Evolutionary conservation across 495 filamentous ascomycete genomes (phyloP).

Genomic region (Glonium stellatum): DNA sequence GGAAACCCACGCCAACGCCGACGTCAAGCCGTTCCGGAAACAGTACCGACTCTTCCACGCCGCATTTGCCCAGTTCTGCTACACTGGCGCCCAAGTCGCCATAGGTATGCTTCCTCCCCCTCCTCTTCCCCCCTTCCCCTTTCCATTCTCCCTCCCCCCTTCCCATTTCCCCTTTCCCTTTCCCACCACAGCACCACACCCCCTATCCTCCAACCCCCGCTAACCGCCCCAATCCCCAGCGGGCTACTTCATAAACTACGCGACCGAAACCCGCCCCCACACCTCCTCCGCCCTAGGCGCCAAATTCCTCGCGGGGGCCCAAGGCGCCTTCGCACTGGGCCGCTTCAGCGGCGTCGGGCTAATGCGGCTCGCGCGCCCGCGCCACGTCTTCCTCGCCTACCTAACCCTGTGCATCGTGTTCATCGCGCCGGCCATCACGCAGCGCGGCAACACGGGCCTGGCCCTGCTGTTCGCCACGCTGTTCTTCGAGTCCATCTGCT

Average conservation of each 20-base stretch:
- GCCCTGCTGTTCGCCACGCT: conserved; percentile 50
- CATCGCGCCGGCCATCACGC: conserved; percentile 30
- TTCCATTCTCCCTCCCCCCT: too few relatives aligned
- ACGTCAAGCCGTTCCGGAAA: conserved; percentile 34
- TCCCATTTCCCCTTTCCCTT: too few relatives aligned
- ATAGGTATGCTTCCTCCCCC: conserved; percentile 20
- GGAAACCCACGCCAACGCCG: conserved; percentile 27
- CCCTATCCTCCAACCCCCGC: too few relatives aligned
- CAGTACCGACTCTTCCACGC: background rate
- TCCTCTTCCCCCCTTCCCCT: too few relatives aligned
- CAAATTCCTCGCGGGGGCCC: conserved; percentile 49
- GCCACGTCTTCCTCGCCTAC: conserved; percentile 45
- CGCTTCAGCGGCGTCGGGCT: conserved; percentile 44
- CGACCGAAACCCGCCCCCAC: conserved; percentile 39
- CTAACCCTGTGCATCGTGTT: conserved; percentile 35
- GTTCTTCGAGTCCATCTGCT: conserved; percentile 58
- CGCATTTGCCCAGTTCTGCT: background rate
- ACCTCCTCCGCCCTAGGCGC: conserved; percentile 39
- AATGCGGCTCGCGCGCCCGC: conserved; percentile 48
- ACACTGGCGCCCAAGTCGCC: background rate
- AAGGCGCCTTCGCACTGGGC: conserved; percentile 51
- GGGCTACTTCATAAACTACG: conserved; percentile 50
- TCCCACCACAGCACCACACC: too few relatives aligned
- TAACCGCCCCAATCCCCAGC: too few relatives aligned
- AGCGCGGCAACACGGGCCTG: conserved; percentile 42